phyloP scores from a whole-genome alignment of 2,329 filamentous ascomycete genomes.

The Leptographium wingfieldii region DNA sequence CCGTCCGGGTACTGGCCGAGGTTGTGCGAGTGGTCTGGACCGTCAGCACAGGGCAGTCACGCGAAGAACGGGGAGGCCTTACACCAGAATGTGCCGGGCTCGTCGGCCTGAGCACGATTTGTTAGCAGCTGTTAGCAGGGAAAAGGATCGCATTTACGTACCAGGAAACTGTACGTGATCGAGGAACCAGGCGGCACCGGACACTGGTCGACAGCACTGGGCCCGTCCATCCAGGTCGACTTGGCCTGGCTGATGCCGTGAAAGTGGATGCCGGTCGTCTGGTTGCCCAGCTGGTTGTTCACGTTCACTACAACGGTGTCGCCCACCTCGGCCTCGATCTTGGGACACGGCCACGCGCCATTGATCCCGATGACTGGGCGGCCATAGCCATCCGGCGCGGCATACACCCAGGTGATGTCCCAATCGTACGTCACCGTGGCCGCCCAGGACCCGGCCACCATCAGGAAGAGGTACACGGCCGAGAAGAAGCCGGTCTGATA shows the following conservation, averaged over 20 bases:
- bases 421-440: constrained; percentile 24
- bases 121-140: not conserved
- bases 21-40: constrained; percentile 46
- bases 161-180: constrained; percentile 40
- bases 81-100: constrained; percentile 36
- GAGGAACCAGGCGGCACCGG: constrained; percentile 36
- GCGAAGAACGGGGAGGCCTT: constrained; percentile 6
- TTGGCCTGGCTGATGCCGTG: constrained; percentile 45
- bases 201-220: constrained; percentile 40
- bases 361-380: constrained; percentile 41
- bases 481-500: not conserved
- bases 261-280: constrained; percentile 40
- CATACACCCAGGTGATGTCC: constrained; percentile 27
- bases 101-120: constrained; percentile 20
- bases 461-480: constrained; percentile 6
- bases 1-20: constrained; percentile 55
- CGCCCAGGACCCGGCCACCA: constrained; percentile 16
- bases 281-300: constrained; percentile 37
- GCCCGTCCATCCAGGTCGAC: constrained; percentile 46
- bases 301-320: constrained; percentile 37
- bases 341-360: constrained; percentile 46
- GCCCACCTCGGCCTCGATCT: constrained; percentile 36
- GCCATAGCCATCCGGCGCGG: constrained; percentile 23
- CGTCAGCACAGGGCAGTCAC: not conserved
- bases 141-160: constrained; percentile 15